Evolutionary conservation across 2,329 filamentous ascomycete genomes (phyloP), one percentile per base, ranked within the genome.

Genomic region (Colletotrichum cuscutae): DNA sequence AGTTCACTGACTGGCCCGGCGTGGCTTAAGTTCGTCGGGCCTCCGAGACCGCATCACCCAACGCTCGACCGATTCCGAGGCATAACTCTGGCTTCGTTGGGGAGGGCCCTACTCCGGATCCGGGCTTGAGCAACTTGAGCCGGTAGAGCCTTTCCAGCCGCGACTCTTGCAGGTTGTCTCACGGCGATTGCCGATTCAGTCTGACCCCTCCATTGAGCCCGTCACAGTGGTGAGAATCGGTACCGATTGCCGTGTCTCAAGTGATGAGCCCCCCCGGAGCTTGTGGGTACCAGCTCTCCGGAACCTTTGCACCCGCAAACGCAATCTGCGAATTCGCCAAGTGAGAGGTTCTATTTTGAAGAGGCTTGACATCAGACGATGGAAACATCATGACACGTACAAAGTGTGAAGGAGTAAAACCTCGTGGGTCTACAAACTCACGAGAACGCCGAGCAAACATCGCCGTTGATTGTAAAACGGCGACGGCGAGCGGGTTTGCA

Each of bases 241-340:
- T 32, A 52, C n/a, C 19, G 24, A 30, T 15, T 42, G 30, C 65
- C 60, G 59, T 22, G 46, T 19, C 22, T 59, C 42, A 13, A 54
- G 32, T 42, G 61, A 53, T 7, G 37, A 64, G 53, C 53, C 65
- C 61, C 65, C 42, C 8, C 19, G 42, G 32, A 28, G 37, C 13
- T 24, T 61, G 5, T 28, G 37, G 30, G n/a, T 52, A 22, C 22
- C 30, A 28, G 15, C 22, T 24, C 32, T 52, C 6, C 19, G n/a
- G 59, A 56, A 32, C 65, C 54, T 32, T 64, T 69, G 28, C 59
- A 49, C 42, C 59, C 37, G 66, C 32, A 26, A 26, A 26, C 19
- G 11, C 28, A 49, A 22, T n/a, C 8, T 13, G 37, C 58, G 30
- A 56, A 6, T 61, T 24, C 13, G 56, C 70, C 59, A 56, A 56